Base-by-base conservation (phyloP, 768 basidiomycete genomes). In the Suillus hirtellus region DNA sequence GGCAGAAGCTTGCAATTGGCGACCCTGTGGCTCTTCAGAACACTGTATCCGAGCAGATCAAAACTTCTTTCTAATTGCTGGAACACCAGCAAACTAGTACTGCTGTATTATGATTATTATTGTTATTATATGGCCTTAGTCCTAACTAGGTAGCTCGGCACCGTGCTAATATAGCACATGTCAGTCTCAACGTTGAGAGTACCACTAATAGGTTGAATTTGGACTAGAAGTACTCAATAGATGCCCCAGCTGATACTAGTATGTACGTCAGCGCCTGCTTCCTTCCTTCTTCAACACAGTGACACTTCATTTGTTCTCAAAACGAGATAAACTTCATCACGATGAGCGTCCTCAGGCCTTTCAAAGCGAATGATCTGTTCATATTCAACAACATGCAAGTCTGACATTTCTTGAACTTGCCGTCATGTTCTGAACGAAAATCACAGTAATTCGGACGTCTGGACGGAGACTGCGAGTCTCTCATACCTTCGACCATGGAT, bases 401-500 rank as follows among this genome's bases (percentile, higher is more conserved):
- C 2, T 50, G 3, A 3, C 11, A 42, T 12, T 12, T 17, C n/a
- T 43, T 19, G 15, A 50, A 27, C 21, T 11, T 38, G 21, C 40
- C 56, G 27, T 31, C 24, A n/a, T 1, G 14, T 10, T 31, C 21
- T 44, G 21, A 49, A 64, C 31, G 35, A 21, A 49, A 40, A 49
- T 60, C 56, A 61, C 1, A 75, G 93, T 65, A 99, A 99, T 77
- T 78, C 96, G 71, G 96, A 99, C 75, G 81, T 95, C 52, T 98
- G 94, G 94, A 98, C 97, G 52, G 96, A 99, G 78, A 99, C 97
- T 24, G 96, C 95, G 69, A 71, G 88, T 78, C 31, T 8, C n/a
- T 24, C 44, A 17, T 56, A 21, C 4, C 59, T n/a, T 60, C 65
- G 34, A 68, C 17, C 44, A 49, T 52, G 11, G 54, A 58, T 31